Conservation (phyloP, 2,329 filamentous ascomycete species). For the Seiridium unicorne region DNA sequence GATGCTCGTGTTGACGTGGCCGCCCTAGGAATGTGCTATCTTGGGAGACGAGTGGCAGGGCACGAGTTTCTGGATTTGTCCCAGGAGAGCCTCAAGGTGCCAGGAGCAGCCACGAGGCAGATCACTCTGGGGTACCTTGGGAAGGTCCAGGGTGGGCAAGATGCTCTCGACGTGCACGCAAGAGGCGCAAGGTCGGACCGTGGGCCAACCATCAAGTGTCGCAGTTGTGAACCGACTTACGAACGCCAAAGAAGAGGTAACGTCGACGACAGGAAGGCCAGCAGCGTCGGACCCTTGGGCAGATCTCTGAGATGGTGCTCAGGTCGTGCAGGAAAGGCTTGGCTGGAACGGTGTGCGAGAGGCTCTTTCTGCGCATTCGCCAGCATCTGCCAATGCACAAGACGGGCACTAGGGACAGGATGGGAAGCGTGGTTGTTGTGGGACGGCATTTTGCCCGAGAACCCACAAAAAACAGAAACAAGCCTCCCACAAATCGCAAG, state of each 20-base stretch:
- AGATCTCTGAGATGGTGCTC: neutral
- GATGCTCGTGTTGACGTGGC: constrained; percentile 6
- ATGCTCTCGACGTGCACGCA: neutral
- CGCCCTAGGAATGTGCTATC: neutral
- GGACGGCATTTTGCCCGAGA: neutral
- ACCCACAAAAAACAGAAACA: constrained; percentile 1
- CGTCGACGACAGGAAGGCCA: neutral
- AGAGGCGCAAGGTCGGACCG: neutral
- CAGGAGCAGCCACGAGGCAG: neutral
- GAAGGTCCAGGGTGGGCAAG: neutral
- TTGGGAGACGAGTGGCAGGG: neutral
- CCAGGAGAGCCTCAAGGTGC: neutral
- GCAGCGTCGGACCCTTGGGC: neutral
- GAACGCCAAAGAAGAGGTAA: neutral
- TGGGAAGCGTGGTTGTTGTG: neutral
- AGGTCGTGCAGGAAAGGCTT: constrained; percentile 2
- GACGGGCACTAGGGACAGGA: neutral
- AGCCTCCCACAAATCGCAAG: constrained; percentile 2
- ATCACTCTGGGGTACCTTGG: neutral
- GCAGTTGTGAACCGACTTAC: neutral
- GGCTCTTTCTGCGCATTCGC: neutral
- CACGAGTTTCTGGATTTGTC: neutral
- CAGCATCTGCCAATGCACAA: neutral
- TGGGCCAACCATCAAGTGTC: constrained; percentile 3
- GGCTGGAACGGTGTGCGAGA: constrained; percentile 1